Evolutionary conservation across 768 basidiomycete genomes (phyloP), one percentile per base, ranked within the genome.

Genomic region (Kwoniella botswanensis): DNA sequence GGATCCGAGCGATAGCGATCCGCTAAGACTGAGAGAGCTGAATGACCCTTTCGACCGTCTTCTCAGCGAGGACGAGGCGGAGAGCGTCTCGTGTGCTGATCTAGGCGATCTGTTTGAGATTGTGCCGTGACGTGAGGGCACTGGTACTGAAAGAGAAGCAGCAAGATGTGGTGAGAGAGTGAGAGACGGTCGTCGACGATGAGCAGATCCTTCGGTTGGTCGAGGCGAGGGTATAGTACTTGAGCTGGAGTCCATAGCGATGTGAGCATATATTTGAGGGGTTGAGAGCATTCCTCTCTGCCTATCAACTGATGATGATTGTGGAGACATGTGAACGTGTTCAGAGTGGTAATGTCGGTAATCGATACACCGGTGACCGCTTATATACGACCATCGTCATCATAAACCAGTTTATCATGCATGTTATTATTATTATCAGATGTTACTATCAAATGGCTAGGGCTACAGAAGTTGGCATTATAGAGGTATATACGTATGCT

Each of bases 101-200:
- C 29, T 58, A 10, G 65, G 57, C 13, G 65, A 59, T 24, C 57
- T 57, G 26, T 46, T 58, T 17, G 56, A 58, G 12, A 67, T 17
- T 13, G 56, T 58, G 61, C 69, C 72, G 55, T 73, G 72, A 57
- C 72, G 72, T 17, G 50, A 59, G 35, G 72, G 72, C 17, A 73
- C 68, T 18, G 72, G 64, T 17, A 73, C 61, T 22, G 65, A 50
- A 15, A 41, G 68, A 1, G 72, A 55, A 11, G 68, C 44, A 35
- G 29, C 11, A 15, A 50, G 55, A 29, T 58, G 56, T 12, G 65
- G 65, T 24, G 65, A 67, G 9, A 70, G 57, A 41, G 60, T 53
- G 44, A 58, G 42, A 61, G 63, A 63, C 26, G 65, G 65, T 50
- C 65, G 55, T 43, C 65, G 55, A 22, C 43, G 57, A 65, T 57